Conservation (phyloP, 2,329 filamentous ascomycete species). For the Alternaria panax region DNA sequence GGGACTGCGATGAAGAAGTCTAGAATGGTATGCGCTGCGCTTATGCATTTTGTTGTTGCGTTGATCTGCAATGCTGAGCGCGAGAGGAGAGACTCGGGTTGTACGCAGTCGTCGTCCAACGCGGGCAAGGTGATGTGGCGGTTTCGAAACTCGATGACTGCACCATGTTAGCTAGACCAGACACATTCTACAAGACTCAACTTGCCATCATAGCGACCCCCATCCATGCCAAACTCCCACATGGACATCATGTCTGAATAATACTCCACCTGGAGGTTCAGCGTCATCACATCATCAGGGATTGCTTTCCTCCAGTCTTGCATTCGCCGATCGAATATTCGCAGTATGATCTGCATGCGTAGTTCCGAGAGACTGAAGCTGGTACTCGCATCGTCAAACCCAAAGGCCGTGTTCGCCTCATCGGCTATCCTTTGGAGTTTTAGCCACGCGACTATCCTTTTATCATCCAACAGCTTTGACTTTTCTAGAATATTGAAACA, state of each 20-base stretch:
- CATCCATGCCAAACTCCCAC: slow-evolving; percentile 51
- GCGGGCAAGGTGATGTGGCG: slow-evolving; percentile 44
- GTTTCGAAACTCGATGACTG: slow-evolving; percentile 45
- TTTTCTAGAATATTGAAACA: slow-evolving; percentile 41
- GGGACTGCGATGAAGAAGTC: slow-evolving; percentile 39
- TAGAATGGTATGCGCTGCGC: slow-evolving; percentile 41
- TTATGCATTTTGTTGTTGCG: slow-evolving; percentile 46
- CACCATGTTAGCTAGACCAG: background rate
- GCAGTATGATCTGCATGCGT: slow-evolving; percentile 45
- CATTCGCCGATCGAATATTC: slow-evolving; percentile 48
- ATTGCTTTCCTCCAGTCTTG: slow-evolving; percentile 46
- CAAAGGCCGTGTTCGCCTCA: slow-evolving; percentile 48
- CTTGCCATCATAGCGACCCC: slow-evolving; percentile 41
- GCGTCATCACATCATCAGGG: slow-evolving; percentile 40
- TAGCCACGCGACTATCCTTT: slow-evolving; percentile 39
- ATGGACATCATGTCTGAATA: slow-evolving; percentile 46
- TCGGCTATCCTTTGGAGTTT: slow-evolving; percentile 48
- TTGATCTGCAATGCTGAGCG: slow-evolving; percentile 47
- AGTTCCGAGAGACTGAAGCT: slow-evolving; percentile 48
- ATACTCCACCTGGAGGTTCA: slow-evolving; percentile 39
- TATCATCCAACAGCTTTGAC: slow-evolving; percentile 42
- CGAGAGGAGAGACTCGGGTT: slow-evolving; percentile 44
- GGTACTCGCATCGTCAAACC: slow-evolving; percentile 49
- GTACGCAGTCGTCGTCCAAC: slow-evolving; percentile 42
- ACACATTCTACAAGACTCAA: accelerated